Evolutionary conservation across 2,329 filamentous ascomycete species (phyloP).

Genomic region (Coleophoma cylindrospora): DNA sequence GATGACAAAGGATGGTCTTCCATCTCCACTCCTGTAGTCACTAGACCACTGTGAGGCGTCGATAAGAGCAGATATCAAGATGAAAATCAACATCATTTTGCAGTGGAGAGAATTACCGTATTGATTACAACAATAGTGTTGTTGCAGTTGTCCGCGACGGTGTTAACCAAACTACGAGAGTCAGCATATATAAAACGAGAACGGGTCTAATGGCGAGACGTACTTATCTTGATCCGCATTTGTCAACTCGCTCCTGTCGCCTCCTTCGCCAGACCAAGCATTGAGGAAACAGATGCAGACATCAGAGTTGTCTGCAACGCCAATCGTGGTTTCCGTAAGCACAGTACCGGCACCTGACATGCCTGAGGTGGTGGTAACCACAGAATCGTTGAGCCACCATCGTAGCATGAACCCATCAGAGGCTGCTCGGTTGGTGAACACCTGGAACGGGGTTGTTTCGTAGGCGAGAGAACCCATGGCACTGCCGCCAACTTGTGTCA

Average conservation of each 20-base stretch:
- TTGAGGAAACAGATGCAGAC: conserved; percentile 63
- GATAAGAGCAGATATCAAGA: too few relatives aligned
- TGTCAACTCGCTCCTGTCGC: conserved; percentile 13
- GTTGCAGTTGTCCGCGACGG: conserved; percentile 43
- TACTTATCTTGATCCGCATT: conserved; percentile 4
- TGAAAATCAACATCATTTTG: too few relatives aligned
- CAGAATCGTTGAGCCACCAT: conserved; percentile 57
- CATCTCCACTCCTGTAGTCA: too few relatives aligned
- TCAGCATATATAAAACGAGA: not conserved
- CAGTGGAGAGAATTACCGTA: conserved; percentile 30
- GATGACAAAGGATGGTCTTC: not conserved
- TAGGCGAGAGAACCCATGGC: conserved; percentile 40
- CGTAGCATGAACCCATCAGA: conserved; percentile 1
- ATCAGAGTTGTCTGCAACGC: conserved; percentile 39
- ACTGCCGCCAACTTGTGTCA: not conserved
- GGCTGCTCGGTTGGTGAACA: conserved; percentile 1
- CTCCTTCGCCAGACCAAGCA: conserved; percentile 53
- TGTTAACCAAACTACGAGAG: conserved; percentile 2
- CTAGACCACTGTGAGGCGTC: too few relatives aligned
- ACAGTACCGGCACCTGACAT: conserved; percentile 37
- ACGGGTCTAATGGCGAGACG: not conserved
- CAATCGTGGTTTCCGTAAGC: conserved; percentile 19
- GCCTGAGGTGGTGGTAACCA: conserved; percentile 39
- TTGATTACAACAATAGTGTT: conserved; percentile 68
- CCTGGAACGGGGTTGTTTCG: conserved; percentile 33